These are phyloP conservation scores for Mariannaea elegans DNA, from an alignment of 2,329 filamentous ascomycete species.

Conservation along the genomic window DNA sequence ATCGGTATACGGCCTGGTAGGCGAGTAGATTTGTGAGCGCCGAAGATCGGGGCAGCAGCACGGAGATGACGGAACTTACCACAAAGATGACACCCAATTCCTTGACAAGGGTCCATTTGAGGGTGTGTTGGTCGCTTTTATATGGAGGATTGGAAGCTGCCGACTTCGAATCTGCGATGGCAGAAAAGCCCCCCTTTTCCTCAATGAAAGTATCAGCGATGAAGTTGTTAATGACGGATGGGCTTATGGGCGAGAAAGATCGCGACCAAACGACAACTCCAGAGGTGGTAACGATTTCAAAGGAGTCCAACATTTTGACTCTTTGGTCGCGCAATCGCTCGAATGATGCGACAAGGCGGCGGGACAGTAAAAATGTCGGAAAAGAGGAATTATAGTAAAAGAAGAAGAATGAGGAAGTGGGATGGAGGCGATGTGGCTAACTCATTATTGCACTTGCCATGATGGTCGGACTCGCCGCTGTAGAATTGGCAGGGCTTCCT, in stretches of 20 bases:
- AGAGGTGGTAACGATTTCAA: constrained; percentile 95
- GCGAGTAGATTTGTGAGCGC: constrained; percentile 35
- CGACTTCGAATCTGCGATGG: constrained; percentile 67
- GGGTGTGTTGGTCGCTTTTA: constrained; percentile 89
- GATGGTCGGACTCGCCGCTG: constrained; percentile 35
- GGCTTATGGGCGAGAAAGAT: constrained; percentile 80
- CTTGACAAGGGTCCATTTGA: constrained; percentile 94
- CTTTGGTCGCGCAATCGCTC: constrained; percentile 14
- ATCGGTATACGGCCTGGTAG: constrained; percentile 90
- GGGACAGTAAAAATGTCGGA: constrained; percentile 9
- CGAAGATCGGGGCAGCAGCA: constrained; percentile 28
- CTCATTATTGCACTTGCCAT: constrained; percentile 13
- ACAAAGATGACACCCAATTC: constrained; percentile 96
- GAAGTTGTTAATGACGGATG: constrained; percentile 89
- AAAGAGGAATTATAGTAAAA: constrained; percentile 22
- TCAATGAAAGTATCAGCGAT: constrained; percentile 98
- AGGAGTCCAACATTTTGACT: constrained; percentile 85
- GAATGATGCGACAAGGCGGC: constrained; percentile 13
- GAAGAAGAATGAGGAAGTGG: constrained; percentile 22
- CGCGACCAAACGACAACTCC: constrained; percentile 97
- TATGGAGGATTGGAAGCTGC: constrained; percentile 76
- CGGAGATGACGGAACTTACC: constrained; percentile 55
- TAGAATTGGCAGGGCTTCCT: constrained; percentile 12
- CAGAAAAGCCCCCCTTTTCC: constrained; percentile 75
- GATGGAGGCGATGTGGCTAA: constrained; percentile 41